phyloP scores from a whole-genome alignment of 768 basidiomycete genomes.

The Bullera alba region DNA sequence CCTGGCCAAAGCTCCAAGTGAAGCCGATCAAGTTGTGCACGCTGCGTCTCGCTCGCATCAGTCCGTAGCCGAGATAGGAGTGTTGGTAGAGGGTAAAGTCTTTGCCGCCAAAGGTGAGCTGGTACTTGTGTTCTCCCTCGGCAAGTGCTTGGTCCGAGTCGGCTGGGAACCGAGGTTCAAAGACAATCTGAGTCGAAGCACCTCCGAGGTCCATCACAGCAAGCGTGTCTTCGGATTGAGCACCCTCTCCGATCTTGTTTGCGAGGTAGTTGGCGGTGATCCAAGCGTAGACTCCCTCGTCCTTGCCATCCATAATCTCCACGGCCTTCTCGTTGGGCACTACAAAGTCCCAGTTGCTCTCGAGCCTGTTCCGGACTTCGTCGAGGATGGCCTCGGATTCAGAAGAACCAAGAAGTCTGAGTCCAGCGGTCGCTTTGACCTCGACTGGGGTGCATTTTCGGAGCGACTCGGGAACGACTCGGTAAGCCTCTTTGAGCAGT shows the following conservation, averaged over 20 bases:
- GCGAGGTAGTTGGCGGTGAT: conserved; percentile 93
- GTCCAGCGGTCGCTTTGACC: conserved; percentile 86
- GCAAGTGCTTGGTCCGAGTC: conserved; percentile 50
- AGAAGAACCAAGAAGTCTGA: conserved; percentile 61
- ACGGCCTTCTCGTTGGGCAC: conserved; percentile 57
- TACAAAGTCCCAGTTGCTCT: conserved; percentile 61
- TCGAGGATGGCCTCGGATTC: conserved; percentile 66
- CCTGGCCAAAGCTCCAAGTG: conserved; percentile 53
- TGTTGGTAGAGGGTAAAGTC: conserved; percentile 84
- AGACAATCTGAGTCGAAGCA: conserved; percentile 95
- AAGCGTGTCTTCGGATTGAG: conserved; percentile 55
- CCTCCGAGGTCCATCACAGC: conserved; percentile 96
- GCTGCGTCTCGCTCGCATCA: conserved; percentile 76
- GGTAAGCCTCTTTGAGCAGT: conserved; percentile 70
- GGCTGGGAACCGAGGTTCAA: conserved; percentile 65
- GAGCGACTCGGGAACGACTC: conserved; percentile 64
- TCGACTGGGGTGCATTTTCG: conserved; percentile 73
- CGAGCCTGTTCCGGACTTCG: conserved; percentile 61
- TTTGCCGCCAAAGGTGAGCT: conserved; percentile 64
- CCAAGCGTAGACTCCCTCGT: conserved; percentile 98
- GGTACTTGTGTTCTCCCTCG: conserved; percentile 89
- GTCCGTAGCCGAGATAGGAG: conserved; percentile 92
- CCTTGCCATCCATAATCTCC: conserved; percentile 86
- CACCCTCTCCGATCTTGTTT: conserved; percentile 59
- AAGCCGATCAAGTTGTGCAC: conserved; percentile 90